These are phyloP conservation scores for Trichophyton mentagrophytes DNA, from an alignment of 2,329 filamentous ascomycete genomes.

Conservation along the genomic window DNA sequence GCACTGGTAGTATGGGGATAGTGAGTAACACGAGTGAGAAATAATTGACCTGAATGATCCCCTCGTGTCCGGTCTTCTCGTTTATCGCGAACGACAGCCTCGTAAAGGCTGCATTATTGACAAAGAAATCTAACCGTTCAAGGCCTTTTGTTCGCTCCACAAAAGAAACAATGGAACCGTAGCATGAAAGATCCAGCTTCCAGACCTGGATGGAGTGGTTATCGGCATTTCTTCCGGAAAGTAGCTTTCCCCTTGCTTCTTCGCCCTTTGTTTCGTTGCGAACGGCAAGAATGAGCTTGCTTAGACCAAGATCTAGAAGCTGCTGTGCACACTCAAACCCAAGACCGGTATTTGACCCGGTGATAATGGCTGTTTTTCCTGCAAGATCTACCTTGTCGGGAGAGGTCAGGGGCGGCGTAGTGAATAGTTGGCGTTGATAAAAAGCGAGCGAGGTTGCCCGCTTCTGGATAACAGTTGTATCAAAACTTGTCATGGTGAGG, in stretches of 20 bases:
- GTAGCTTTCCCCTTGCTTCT: constrained; percentile 25
- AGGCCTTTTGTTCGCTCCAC: constrained; percentile 26
- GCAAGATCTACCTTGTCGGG: constrained; percentile 10
- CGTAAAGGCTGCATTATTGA: constrained; percentile 35
- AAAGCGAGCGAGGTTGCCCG: background rate
- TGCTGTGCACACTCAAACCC: constrained; percentile 36
- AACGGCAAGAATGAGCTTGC: constrained; percentile 37
- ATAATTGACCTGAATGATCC: constrained; percentile 11
- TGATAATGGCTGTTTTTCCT: constrained; percentile 36
- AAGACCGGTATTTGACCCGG: constrained; percentile 39
- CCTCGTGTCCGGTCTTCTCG: constrained; percentile 28
- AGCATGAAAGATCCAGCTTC: constrained; percentile 38
- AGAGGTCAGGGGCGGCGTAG: background rate
- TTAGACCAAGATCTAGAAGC: constrained; percentile 29
- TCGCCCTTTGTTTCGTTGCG: constrained; percentile 35
- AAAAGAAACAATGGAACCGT: constrained; percentile 36
- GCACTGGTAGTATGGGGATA: background rate
- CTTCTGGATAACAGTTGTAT: background rate
- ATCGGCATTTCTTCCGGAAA: constrained; percentile 21
- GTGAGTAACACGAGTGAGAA: background rate
- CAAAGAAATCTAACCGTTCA: constrained; percentile 31
- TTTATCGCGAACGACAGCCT: constrained; percentile 14
- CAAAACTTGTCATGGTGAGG: background rate
- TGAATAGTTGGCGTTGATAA: background rate
- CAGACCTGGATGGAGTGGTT: constrained; percentile 36